Percentiles rank a stretch among this genome's conserved stretches.
These are phyloP conservation scores for Claviceps paspali DNA, from an alignment of 2,329 filamentous ascomycete species.

Conservation along the genomic window DNA sequence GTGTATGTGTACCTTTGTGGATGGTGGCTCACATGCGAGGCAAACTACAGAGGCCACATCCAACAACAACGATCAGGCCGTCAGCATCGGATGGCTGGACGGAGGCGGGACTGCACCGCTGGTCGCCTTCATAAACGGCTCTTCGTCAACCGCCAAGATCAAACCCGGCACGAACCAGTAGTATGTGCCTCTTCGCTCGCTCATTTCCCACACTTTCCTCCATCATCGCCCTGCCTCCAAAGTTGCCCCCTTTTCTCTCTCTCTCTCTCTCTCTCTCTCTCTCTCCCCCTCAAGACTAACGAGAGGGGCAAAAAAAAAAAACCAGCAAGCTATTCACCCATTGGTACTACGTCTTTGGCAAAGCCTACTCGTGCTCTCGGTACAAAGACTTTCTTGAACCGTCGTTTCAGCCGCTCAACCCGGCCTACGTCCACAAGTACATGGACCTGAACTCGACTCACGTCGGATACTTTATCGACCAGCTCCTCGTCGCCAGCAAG, in stretches of 20 bases:
- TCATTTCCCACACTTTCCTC: too few relatives aligned
- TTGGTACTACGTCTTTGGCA: slow-evolving; percentile 15
- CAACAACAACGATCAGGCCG: slow-evolving; percentile 14
- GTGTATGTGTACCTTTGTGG: too few relatives aligned
- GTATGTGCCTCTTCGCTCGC: slow-evolving; percentile 10
- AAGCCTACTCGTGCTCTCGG: slow-evolving; percentile 13
- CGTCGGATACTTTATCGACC: slow-evolving; percentile 17
- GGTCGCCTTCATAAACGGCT: slow-evolving; percentile 11
- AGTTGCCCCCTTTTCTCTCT: too few relatives aligned
- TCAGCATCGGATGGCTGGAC: slow-evolving; percentile 16
- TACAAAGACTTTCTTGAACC: slow-evolving; percentile 8
- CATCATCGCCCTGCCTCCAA: too few relatives aligned
- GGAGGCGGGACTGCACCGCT: slow-evolving; percentile 15
- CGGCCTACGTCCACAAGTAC: slow-evolving; percentile 18
- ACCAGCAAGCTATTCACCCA: slow-evolving; percentile 15
- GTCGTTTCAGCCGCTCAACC: slow-evolving; percentile 8
- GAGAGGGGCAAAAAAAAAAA: too few relatives aligned
- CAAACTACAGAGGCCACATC: slow-evolving; percentile 12
- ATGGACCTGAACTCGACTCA: slow-evolving; percentile 17
- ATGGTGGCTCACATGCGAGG: too few relatives aligned
- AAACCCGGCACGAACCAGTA: slow-evolving; percentile 14
- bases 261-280: too few relatives aligned
- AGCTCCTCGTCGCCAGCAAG: slow-evolving; percentile 12
- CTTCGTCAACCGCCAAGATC: slow-evolving; percentile 9
- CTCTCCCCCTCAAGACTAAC: too few relatives aligned